Evolutionary conservation across 192 early-diverging fungal genomes (phyloP).

Genomic region (Phlyctochytrium planicorne): DNA sequence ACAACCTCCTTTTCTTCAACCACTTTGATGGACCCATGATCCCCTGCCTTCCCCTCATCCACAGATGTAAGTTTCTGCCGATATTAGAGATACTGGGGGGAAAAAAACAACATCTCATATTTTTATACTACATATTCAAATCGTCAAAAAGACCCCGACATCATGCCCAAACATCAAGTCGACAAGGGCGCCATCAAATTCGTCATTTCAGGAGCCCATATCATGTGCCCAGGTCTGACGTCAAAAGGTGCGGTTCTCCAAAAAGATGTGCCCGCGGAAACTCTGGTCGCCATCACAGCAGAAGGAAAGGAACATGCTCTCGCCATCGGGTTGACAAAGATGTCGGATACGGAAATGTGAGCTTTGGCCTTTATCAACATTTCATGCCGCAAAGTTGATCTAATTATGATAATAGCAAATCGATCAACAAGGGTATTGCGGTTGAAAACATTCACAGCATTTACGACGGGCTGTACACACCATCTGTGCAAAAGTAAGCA

Average conservation of each 20-base stretch:
- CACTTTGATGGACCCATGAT: constrained; percentile 90
- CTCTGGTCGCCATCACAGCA: constrained; percentile 85
- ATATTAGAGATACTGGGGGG: constrained; percentile 6
- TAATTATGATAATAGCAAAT: constrained; percentile 41
- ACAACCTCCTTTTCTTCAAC: constrained; percentile 89
- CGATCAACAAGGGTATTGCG: constrained; percentile 89
- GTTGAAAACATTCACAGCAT: constrained; percentile 87
- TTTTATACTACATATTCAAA: constrained; percentile 3
- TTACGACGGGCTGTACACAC: constrained; percentile 62
- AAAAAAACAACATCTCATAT: not conserved
- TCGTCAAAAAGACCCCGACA: constrained; percentile 71
- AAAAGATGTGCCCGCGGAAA: constrained; percentile 62
- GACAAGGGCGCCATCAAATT: constrained; percentile 97
- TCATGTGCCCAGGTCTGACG: constrained; percentile 99
- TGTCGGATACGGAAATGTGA: constrained; percentile 89
- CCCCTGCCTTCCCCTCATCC: constrained; percentile 84
- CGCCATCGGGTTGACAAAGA: constrained; percentile 82
- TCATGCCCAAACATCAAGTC: constrained; percentile 86
- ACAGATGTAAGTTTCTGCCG: constrained; percentile 69
- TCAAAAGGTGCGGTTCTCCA: constrained; percentile 85
- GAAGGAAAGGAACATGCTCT: constrained; percentile 97
- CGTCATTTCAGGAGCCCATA: constrained; percentile 92
- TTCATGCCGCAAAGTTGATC: not conserved
- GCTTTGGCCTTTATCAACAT: not conserved
- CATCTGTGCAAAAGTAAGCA: not conserved